A percentile compares a stretch with the other conserved stretches of the same genome.
These are phyloP conservation scores for Talaromyces liani DNA, from an alignment of 495 filamentous ascomycete species.

Conservation along the genomic window DNA sequence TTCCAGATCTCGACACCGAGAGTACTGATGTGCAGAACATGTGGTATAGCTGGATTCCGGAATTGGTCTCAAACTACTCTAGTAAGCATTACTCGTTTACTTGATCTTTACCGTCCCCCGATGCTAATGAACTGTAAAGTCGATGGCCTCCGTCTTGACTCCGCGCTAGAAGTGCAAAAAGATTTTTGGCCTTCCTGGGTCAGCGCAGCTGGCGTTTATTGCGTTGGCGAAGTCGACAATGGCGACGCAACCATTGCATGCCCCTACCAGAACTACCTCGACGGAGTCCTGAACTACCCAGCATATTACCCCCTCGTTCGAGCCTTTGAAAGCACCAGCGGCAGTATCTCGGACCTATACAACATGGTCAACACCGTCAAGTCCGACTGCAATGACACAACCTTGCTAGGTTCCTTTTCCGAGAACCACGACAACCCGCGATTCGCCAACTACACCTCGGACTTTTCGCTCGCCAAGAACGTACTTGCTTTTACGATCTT, in stretches of 20 bases:
- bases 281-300: constrained; percentile 63
- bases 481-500: constrained; percentile 67
- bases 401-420: constrained; percentile 62
- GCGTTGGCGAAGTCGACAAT: constrained; percentile 60
- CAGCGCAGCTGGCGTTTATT: constrained; percentile 60
- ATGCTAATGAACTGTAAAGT: constrained; percentile 25
- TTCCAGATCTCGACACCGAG: constrained; percentile 67
- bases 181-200: constrained; percentile 62
- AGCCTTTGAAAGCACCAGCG: constrained; percentile 53
- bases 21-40: constrained; percentile 44
- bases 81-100: constrained; percentile 23
- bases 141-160: constrained; percentile 74
- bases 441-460: constrained; percentile 51
- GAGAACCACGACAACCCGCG: constrained; percentile 76
- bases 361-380: constrained; percentile 52
- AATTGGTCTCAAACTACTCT: constrained; percentile 58
- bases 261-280: constrained; percentile 52
- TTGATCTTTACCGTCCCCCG: background rate
- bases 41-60: constrained; percentile 59
- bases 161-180: constrained; percentile 62
- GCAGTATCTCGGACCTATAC: constrained; percentile 52
- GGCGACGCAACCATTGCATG: constrained; percentile 55
- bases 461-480: constrained; percentile 53
- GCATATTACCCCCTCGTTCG: constrained; percentile 49
- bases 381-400: constrained; percentile 48